phyloP scores from a whole-genome alignment of 768 basidiomycete genomes.

The Kondoa subrosea region DNA sequence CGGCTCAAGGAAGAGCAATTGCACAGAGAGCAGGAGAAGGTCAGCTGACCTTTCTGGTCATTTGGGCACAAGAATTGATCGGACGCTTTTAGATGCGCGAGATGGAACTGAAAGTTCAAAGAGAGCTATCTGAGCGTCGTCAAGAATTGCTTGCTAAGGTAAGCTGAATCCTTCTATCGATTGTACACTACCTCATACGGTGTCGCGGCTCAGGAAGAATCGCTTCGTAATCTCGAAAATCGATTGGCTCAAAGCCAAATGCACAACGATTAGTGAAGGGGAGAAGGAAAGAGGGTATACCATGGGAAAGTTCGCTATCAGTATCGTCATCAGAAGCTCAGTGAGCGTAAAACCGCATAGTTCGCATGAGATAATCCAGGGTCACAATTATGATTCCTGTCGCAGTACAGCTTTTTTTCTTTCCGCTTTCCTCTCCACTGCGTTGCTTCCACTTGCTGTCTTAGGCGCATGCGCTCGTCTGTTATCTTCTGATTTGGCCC shows the following conservation, averaged over 20 bases:
- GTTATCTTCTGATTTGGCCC: conserved; percentile 80
- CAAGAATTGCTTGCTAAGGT: conserved; percentile 88
- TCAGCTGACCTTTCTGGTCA: conserved; percentile 30
- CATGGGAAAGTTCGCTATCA: background rate
- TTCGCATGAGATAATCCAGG: background rate
- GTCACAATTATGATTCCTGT: conserved; percentile 43
- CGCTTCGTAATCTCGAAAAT: conserved; percentile 24
- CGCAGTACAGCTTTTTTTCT: conserved; percentile 68
- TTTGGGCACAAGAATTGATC: background rate
- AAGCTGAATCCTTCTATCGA: background rate
- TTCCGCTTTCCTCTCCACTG: conserved; percentile 49
- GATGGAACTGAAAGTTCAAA: conserved; percentile 91
- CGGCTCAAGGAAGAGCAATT: conserved; percentile 98
- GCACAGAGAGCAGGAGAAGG: conserved; percentile 89
- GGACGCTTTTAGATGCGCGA: conserved; percentile 48
- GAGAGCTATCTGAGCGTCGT: conserved; percentile 93
- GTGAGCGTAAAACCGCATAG: no score
- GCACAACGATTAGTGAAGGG: background rate
- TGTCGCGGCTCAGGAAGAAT: background rate
- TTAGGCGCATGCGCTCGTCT: conserved; percentile 66
- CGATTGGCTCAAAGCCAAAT: conserved; percentile 16
- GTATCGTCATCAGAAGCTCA: no score
- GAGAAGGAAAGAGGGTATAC: background rate
- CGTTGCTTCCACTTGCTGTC: conserved; percentile 58
- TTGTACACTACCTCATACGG: background rate